Percentiles rank a stretch among this genome's conserved stretches.
These are phyloP conservation scores for Obelidium mucronatum DNA, from an alignment of 192 early-diverging fungal genomes.

Conservation along the genomic window DNA sequence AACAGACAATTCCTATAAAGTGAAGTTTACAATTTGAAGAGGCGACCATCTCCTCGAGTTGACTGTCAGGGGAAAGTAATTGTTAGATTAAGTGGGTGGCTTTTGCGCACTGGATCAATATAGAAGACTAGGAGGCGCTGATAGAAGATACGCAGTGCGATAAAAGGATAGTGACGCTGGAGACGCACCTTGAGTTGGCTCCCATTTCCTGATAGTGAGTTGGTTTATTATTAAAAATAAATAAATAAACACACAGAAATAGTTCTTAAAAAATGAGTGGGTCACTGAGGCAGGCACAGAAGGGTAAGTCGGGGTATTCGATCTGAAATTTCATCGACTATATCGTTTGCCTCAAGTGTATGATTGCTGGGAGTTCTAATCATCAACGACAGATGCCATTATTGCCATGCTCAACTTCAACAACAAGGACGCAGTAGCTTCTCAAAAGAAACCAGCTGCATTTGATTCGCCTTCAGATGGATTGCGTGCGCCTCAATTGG, in stretches of 20 bases:
- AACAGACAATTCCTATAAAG: slow-evolving; percentile 4
- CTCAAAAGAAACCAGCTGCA: slow-evolving; percentile 45
- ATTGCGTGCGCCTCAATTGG: slow-evolving; percentile 30
- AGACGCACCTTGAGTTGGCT: slow-evolving; percentile 15
- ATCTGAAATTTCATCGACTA: no score
- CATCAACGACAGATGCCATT: slow-evolving; percentile 73
- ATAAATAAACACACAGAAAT: no score
- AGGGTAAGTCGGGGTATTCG: no score
- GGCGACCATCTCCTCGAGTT: slow-evolving; percentile 82
- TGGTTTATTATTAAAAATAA: neutral
- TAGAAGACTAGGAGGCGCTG: neutral
- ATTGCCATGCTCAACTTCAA: slow-evolving; percentile 89
- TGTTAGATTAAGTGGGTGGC: no score
- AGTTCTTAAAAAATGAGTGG: neutral
- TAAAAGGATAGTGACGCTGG: no score
- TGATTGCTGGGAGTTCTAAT: no score
- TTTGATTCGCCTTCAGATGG: slow-evolving; percentile 45
- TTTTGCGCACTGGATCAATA: no score
- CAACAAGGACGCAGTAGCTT: slow-evolving; percentile 32
- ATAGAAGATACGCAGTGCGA: no score
- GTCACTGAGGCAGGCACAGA: neutral
- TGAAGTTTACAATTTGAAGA: slow-evolving; percentile 74
- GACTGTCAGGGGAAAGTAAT: slow-evolving; percentile 45
- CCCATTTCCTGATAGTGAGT: slow-evolving; percentile 2
- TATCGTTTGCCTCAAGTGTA: no score